These are phyloP conservation scores for Podaxis pistillaris DNA, from an alignment of 768 basidiomycete species.

Conservation along the genomic window DNA sequence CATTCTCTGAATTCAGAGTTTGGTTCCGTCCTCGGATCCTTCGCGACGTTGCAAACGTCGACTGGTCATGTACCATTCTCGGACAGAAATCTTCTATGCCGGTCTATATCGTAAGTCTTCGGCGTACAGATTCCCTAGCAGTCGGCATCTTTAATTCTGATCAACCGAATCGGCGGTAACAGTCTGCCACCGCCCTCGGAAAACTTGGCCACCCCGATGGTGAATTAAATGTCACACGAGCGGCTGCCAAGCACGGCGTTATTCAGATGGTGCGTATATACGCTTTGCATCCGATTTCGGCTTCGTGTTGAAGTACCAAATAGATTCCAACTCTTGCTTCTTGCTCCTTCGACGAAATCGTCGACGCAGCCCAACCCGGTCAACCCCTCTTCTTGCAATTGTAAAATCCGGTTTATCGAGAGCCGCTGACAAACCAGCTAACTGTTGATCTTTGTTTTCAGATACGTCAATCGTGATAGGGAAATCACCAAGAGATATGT, in stretches of 20 bases:
- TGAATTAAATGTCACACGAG: constrained; percentile 86
- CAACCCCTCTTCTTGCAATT: constrained; percentile 89
- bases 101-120: constrained; percentile 44
- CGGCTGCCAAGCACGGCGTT: constrained; percentile 67
- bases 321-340: constrained; percentile 95
- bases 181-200: constrained; percentile 83
- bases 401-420: constrained; percentile 32
- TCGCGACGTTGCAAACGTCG: constrained; percentile 81
- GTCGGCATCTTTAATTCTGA: background rate
- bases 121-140: constrained; percentile 7
- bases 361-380: constrained; percentile 75
- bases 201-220: constrained; percentile 97
- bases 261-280: constrained; percentile 44
- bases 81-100: constrained; percentile 77
- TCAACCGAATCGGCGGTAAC: constrained; percentile 3
- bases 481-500: constrained; percentile 83
- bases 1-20: constrained; percentile 38
- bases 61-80: constrained; percentile 81
- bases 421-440: background rate
- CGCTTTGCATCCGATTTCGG: background rate
- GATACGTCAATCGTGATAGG: constrained; percentile 91
- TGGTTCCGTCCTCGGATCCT: constrained; percentile 94
- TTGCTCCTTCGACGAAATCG: constrained; percentile 93
- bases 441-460: constrained; percentile 21
- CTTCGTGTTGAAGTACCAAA: background rate